Base-by-base conservation (phyloP, 805 yeast species). In the Priceomyces melissophilus region DNA sequence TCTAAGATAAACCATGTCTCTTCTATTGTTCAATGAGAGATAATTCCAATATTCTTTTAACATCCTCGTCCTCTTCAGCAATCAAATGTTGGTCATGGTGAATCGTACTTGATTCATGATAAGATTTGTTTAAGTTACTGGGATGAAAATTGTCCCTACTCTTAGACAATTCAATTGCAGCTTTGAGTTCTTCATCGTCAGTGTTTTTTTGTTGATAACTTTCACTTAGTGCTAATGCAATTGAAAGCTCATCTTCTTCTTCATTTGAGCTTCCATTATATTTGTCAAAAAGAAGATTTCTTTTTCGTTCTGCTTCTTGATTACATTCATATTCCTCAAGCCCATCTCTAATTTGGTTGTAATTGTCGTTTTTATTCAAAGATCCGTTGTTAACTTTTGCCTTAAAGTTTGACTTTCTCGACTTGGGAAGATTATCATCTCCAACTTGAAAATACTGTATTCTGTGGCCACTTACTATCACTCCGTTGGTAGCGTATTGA, bases 371-470 rank as follows among this genome's bases (percentile, higher is more conserved):
- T 45, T 66, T 63, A 23, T 43, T 47, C 10, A 61, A 60, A 8
- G 48, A 49, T 1, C 49, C 52, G 2, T 42, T 38, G 26, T 49
- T 50, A 14, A 47, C 47, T 40, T 52, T 48, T 42, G 48, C 52
- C 35, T 52, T 49, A 37, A 50, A 43, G 10, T 43, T n/a, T n/a
- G 37, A 41, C 31, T 42, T 30, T 20, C 17, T 35, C 25, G 27
- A 16, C 10, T 9, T 30, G 25, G 14, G 38, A 35, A 38, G 42
- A 20, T 25, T 38, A n/a, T 35, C 15, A 14, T 66, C 69, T 1
- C 78, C 80, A 58, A 73, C 69, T 40, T 66, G 69, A 48, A 76
- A 76, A 47, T 71, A 71, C 43, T 74, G 78, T 1, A 71, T 56
- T 2, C 60, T 47, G 20, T 72, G 65, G 0, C 75, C 78, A 45